Percentiles rank a stretch among this genome's conserved stretches.
Evolutionary conservation across 2,329 filamentous ascomycete species (phyloP).

Genomic region (Talaromyces sp.): DNA sequence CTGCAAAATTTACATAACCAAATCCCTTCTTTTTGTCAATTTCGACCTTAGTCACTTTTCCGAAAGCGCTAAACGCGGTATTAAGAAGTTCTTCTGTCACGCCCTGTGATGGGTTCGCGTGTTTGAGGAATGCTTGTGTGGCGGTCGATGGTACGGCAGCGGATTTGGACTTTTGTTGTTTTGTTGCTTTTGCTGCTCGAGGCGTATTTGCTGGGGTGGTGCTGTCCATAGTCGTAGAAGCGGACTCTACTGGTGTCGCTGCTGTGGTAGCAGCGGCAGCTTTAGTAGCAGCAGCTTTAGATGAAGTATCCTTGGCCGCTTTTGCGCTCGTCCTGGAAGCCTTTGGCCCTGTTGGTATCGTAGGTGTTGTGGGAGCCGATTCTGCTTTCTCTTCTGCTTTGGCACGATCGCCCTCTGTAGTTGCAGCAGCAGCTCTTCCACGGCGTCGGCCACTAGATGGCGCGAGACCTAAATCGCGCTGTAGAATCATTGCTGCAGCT

Average conservation of each 20-base stretch:
- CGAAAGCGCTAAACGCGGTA: conserved; percentile 70
- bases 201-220: conserved; percentile 13
- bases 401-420: conserved; percentile 25
- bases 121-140: conserved; percentile 67
- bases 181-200: conserved; percentile 25
- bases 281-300: conserved; percentile 10
- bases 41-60: conserved; percentile 73
- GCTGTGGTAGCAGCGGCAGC: conserved; percentile 7
- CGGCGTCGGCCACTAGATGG: conserved; percentile 43
- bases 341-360: conserved; percentile 15
- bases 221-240: neutral
- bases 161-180: conserved; percentile 31
- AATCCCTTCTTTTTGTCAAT: conserved; percentile 95
- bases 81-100: conserved; percentile 79
- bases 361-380: conserved; percentile 11
- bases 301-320: conserved; percentile 15
- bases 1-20: conserved; percentile 84
- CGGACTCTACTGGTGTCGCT: neutral
- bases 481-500: conserved; percentile 57
- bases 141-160: conserved; percentile 24
- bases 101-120: conserved; percentile 84
- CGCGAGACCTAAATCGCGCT: conserved; percentile 59
- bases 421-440: conserved; percentile 23
- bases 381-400: conserved; percentile 21
- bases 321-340: conserved; percentile 9